Evolutionary conservation across 495 filamentous ascomycete genomes (phyloP).

Genomic region (Paragyromitra xinjiangensis): DNA sequence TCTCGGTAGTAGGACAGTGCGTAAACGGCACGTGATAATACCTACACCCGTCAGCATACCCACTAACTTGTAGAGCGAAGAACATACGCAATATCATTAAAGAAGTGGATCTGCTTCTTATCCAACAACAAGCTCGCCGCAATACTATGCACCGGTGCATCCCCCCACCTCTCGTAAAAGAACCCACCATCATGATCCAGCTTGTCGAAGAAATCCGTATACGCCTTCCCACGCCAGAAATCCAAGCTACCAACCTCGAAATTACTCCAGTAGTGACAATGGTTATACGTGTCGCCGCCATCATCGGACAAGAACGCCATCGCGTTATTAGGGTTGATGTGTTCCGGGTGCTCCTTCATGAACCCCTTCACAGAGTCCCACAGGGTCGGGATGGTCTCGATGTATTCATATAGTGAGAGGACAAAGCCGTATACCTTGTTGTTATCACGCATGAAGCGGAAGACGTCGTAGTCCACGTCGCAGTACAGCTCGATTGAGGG

Average conservation of each 20-base stretch:
- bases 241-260: slow-evolving; percentile 87
- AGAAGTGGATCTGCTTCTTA: slow-evolving; percentile 96
- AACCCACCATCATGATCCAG: slow-evolving; percentile 86
- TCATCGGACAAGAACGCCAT: slow-evolving; percentile 94
- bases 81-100: slow-evolving; percentile 84
- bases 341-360: slow-evolving; percentile 85
- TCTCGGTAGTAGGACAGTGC: slow-evolving; percentile 90
- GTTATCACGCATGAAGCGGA: slow-evolving; percentile 86
- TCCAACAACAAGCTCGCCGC: slow-evolving; percentile 83
- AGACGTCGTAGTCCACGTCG: slow-evolving; percentile 83
- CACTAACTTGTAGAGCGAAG: background rate
- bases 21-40: slow-evolving; percentile 99
- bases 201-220: slow-evolving; percentile 80
- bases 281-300: slow-evolving; percentile 87
- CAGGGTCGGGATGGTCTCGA: slow-evolving; percentile 92
- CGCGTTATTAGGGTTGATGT: slow-evolving; percentile 82
- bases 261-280: slow-evolving; percentile 98
- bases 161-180: slow-evolving; percentile 94
- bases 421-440: slow-evolving; percentile 92
- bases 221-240: slow-evolving; percentile 81
- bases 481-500: slow-evolving; percentile 88
- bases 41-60: slow-evolving; percentile 32
- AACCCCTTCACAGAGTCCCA: slow-evolving; percentile 95
- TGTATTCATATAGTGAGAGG: slow-evolving; percentile 90
- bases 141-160: slow-evolving; percentile 94